Evolutionary conservation across 768 basidiomycete genomes (phyloP).

Genomic region (Mrakia gelida): DNA sequence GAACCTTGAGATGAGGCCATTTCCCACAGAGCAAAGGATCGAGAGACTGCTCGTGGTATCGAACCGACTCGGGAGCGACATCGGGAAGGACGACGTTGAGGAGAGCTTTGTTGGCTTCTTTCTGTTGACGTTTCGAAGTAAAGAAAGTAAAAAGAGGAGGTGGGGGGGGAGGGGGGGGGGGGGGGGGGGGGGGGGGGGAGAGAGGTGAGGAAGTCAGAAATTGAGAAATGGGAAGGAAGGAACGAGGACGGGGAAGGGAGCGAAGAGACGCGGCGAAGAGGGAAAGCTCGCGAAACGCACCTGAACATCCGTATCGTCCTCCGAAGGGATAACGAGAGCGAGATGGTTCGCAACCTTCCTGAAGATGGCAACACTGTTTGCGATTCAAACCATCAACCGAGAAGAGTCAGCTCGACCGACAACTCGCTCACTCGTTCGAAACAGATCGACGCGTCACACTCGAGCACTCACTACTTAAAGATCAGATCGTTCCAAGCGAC

Average conservation of each 20-base stretch:
- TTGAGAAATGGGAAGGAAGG: background rate
- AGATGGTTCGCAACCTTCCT: conserved; percentile 23
- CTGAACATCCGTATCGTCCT: conserved; percentile 17
- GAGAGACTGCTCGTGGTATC: background rate
- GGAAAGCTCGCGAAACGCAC: background rate
- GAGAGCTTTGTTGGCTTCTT: background rate
- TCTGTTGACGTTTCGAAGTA: background rate
- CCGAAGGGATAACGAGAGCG: conserved; percentile 19
- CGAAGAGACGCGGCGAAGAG: background rate
- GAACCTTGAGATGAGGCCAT: conserved; percentile 1
- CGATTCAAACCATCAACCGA: background rate
- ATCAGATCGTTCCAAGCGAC: conserved; percentile 46
- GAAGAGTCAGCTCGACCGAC: background rate
- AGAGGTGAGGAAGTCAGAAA: too few species aligned
- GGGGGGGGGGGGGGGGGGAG: too few species aligned
- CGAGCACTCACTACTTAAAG: conserved; percentile 50
- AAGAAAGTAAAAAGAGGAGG: too few species aligned
- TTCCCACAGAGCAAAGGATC: conserved; percentile 11
- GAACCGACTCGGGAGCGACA: background rate
- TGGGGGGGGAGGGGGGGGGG: too few species aligned
- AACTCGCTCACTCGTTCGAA: too few species aligned
- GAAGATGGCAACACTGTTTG: background rate
- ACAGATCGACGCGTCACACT: too few species aligned
- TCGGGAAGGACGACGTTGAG: background rate
- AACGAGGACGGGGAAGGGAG: background rate